Conservation (phyloP, 306 rosid genomes). For the Vachellia pachyceras region DNA sequence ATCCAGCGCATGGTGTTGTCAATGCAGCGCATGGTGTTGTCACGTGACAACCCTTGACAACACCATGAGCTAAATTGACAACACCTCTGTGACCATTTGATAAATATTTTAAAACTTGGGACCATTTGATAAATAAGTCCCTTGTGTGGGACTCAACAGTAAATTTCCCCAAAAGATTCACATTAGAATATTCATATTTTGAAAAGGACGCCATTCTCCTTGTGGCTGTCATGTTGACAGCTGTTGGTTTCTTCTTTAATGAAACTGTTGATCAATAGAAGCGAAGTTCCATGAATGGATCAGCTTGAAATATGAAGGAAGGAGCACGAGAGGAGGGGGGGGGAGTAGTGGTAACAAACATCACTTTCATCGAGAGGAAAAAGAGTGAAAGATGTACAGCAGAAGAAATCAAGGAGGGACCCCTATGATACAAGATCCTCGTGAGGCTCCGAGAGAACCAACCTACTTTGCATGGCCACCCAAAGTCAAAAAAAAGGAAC, state of each 20-base stretch:
- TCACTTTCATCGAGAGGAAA: neutral
- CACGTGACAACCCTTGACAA: too few species aligned
- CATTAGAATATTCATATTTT: neutral
- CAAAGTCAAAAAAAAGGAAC: neutral
- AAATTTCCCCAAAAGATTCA: neutral
- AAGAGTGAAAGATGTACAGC: neutral
- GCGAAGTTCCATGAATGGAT: neutral
- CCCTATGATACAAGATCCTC: constrained; percentile 28
- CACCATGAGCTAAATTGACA: too few species aligned
- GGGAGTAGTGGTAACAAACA: neutral
- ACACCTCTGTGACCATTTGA: too few species aligned
- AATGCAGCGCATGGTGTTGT: too few species aligned
- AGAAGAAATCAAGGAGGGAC: neutral
- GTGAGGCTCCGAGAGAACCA: constrained; percentile 10
- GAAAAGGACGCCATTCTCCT: neutral
- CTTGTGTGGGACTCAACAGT: too few species aligned
- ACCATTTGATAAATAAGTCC: too few species aligned
- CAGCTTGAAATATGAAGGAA: neutral
- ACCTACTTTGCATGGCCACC: constrained; percentile 34
- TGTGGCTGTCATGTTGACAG: neutral
- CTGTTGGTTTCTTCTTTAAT: neutral
- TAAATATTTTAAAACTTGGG: too few species aligned
- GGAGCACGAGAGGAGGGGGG: neutral
- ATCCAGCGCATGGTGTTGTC: too few species aligned
- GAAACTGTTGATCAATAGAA: neutral